Percentiles rank a stretch among this genome's conserved stretches.
Conservation (phyloP, 345 rosid species). For the Citrus medica region DNA sequence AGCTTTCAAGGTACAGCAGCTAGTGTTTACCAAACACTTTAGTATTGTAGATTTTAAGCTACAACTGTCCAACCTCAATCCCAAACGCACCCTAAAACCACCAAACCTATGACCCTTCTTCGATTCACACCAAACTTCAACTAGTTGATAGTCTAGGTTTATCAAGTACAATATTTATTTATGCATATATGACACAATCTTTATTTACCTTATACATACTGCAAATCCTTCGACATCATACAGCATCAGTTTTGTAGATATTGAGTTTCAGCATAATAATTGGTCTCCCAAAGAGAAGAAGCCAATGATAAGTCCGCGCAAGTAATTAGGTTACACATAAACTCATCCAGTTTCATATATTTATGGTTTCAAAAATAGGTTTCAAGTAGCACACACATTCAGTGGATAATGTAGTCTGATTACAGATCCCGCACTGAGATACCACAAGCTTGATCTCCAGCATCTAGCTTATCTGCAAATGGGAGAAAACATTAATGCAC, state of each 20-base stretch:
- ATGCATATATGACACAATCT: too few relatives aligned
- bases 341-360: neutral
- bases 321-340: neutral
- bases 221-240: neutral
- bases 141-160: neutral
- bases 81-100: neutral
- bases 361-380: neutral
- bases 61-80: too few relatives aligned
- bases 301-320: neutral
- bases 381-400: too few relatives aligned
- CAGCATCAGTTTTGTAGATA: neutral
- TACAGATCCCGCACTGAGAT: neutral
- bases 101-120: neutral
- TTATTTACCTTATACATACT: too few relatives aligned
- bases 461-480: slow-evolving; percentile 12
- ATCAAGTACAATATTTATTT: neutral
- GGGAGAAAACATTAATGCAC: neutral
- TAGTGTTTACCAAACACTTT: too few relatives aligned
- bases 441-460: neutral
- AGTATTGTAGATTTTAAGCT: too few relatives aligned
- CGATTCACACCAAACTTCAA: neutral
- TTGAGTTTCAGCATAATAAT: neutral
- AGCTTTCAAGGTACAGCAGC: too few relatives aligned
- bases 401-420: neutral
- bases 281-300: neutral